Conservation (phyloP, 805 yeast species). For the Wickerhamiella lipophila region DNA sequence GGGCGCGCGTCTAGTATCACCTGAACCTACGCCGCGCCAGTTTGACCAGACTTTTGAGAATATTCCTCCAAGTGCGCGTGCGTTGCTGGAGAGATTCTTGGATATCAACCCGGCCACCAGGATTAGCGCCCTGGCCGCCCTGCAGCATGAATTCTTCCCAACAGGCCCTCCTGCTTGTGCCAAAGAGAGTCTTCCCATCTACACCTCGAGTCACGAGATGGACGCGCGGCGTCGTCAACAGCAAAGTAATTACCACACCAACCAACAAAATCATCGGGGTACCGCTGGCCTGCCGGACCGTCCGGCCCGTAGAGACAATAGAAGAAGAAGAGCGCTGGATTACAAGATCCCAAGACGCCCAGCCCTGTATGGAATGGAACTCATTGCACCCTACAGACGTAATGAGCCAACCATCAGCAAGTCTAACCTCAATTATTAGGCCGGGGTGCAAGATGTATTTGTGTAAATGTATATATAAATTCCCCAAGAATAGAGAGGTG, state of each 20-base stretch:
- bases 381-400: constrained; percentile 22
- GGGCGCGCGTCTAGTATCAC: constrained; percentile 23
- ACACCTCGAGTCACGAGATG: constrained; percentile 82
- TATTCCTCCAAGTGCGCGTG: constrained; percentile 21
- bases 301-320: constrained; percentile 1
- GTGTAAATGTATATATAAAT: too few relatives aligned
- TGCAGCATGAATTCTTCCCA: constrained; percentile 55
- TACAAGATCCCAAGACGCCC: constrained; percentile 19
- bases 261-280: neutral
- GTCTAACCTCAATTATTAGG: neutral
- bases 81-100: constrained; percentile 47
- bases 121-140: constrained; percentile 67
- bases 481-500: too few relatives aligned
- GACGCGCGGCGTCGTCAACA: constrained; percentile 32
- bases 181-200: constrained; percentile 47
- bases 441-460: too few relatives aligned
- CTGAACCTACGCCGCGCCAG: constrained; percentile 25
- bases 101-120: constrained; percentile 60
- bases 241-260: constrained; percentile 12
- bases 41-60: constrained; percentile 31
- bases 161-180: constrained; percentile 51
- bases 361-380: constrained; percentile 16
- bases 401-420: neutral
- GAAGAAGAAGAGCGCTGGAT: constrained; percentile 18
- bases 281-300: constrained; percentile 4